Percentiles rank a stretch among this genome's conserved stretches.
phyloP scores from a whole-genome alignment of 2,329 filamentous ascomycete genomes.

The Alternaria panax region DNA sequence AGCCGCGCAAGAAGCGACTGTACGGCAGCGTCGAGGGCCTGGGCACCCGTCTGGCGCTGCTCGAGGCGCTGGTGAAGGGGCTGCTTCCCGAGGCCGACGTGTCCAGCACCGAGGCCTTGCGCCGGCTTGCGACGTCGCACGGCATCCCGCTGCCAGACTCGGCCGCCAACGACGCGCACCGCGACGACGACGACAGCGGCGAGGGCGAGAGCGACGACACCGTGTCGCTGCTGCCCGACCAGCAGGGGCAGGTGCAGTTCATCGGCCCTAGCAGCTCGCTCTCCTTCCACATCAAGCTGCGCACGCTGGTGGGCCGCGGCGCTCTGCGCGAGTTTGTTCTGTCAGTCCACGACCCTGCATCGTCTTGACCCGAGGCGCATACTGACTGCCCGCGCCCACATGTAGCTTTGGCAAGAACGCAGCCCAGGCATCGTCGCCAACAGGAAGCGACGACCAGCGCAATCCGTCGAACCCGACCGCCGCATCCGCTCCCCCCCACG shows the following conservation, averaged over 20 bases:
- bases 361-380: not conserved
- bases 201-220: slow-evolving; percentile 45
- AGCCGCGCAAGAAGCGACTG: slow-evolving; percentile 56
- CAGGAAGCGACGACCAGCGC: slow-evolving; percentile 23
- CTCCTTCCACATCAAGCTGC: slow-evolving; percentile 53
- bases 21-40: slow-evolving; percentile 55
- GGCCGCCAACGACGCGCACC: slow-evolving; percentile 21
- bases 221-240: slow-evolving; percentile 50
- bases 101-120: slow-evolving; percentile 53
- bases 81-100: slow-evolving; percentile 54
- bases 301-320: slow-evolving; percentile 47
- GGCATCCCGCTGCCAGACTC: slow-evolving; percentile 51
- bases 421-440: slow-evolving; percentile 37
- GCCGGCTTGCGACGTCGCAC: slow-evolving; percentile 48
- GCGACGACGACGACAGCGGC: slow-evolving; percentile 26
- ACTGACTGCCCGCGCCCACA: not conserved
- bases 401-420: slow-evolving; percentile 51
- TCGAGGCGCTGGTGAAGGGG: slow-evolving; percentile 56
- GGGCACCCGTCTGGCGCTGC: slow-evolving; percentile 50
- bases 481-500: not conserved
- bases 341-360: not conserved
- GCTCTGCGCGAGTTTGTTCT: slow-evolving; percentile 48
- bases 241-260: slow-evolving; percentile 56
- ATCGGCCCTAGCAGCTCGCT: slow-evolving; percentile 55
- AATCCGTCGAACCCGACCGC: slow-evolving; percentile 30